A percentile compares a stretch with the other conserved stretches of the same genome.
These are phyloP conservation scores for Pulveroboletus frians DNA, from an alignment of 768 basidiomycete species.

Conservation along the genomic window DNA sequence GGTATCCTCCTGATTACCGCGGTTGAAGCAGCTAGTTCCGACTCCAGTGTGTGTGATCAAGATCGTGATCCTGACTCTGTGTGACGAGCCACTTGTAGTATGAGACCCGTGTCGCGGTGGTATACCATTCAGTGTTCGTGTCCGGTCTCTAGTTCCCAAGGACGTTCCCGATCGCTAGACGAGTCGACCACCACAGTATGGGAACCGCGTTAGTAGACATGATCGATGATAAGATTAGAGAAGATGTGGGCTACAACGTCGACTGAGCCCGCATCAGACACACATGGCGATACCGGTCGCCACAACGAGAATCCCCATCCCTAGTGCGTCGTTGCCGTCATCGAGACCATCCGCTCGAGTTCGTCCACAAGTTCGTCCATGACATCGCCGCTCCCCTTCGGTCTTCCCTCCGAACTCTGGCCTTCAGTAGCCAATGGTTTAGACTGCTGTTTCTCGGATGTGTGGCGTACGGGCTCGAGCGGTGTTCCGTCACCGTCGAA, in stretches of 20 bases:
- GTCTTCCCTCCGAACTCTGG: background rate
- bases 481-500: conserved; percentile 63
- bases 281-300: background rate
- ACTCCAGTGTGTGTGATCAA: background rate
- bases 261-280: background rate
- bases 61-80: background rate
- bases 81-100: background rate
- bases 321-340: background rate
- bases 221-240: background rate
- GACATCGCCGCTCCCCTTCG: conserved; percentile 40
- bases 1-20: background rate
- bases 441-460: conserved; percentile 13
- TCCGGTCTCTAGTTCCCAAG: background rate
- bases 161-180: too few species aligned
- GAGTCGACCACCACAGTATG: background rate
- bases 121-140: background rate
- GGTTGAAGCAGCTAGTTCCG: background rate
- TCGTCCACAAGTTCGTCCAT: conserved; percentile 85
- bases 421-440: background rate
- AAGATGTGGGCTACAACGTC: background rate
- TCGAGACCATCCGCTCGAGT: conserved; percentile 57
- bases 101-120: background rate
- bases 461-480: conserved; percentile 32
- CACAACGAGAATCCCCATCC: background rate
- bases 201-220: background rate